Evolutionary conservation across 345 rosid genomes (phyloP), one percentile per base, ranked within the genome.

Genomic region (Moringa oleifera): DNA sequence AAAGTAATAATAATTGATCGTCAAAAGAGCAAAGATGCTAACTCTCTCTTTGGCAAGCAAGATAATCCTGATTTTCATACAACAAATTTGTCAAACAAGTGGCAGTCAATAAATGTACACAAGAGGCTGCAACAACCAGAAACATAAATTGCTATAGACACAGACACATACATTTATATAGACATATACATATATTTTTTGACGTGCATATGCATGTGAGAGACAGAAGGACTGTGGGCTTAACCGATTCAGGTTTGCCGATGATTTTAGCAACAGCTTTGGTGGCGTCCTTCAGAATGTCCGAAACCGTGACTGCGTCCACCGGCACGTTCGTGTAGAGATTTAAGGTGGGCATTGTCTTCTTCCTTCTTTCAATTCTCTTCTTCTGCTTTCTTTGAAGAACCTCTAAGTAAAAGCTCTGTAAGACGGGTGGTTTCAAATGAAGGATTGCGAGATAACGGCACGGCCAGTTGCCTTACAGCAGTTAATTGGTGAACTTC

Each of bases 231-330:
- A 11, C 8, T 6, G 6, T 7, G 47, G 47, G 1, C 61, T 53
- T 56, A 78, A 88, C 99, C 25, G 96, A 90, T 85, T 94, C 95
- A 33, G 97, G 93, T 75, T 94, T 91, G 79, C 96, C 97, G 57
- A 94, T 80, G 77, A 85, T 88, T 77, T 88, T 90, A 54, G 96
- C 73, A 55, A 94, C 87, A 54, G 81, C 87, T 57, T 88, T 85
- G 59, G 99, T 90, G 63, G 95, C 93, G 71, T 88, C 99, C 72
- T 72, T 85, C 75, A 94, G 97, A 62, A 91, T 87, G 71, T 94
- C 99, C 24, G 96, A 87, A 73, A 82, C 57, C 1, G 80, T 77
- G n/a, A 90, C 96, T 6, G 95, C 67, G 60, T 94, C 99, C 23
- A 94, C 95, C 1, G 95, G 96, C 18, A 91, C 74, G 51, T 94